Percentiles rank a stretch among this genome's conserved stretches.
These are phyloP conservation scores for Neopestalotiopsis rosae DNA, from an alignment of 2,329 filamentous ascomycete species.

Conservation along the genomic window DNA sequence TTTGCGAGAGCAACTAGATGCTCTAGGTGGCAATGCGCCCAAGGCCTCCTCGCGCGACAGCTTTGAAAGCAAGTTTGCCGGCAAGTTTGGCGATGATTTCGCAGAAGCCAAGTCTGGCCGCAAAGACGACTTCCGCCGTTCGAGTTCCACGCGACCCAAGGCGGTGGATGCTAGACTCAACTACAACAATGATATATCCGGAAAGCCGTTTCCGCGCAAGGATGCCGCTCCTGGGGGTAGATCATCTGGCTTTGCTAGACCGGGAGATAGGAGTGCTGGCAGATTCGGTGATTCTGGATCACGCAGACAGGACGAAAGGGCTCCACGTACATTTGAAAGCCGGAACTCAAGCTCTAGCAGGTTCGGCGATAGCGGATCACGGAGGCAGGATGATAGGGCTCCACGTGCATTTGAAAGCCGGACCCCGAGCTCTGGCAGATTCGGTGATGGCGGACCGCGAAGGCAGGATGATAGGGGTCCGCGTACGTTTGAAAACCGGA, in stretches of 20 bases:
- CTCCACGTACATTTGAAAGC: background rate
- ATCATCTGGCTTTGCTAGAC: background rate
- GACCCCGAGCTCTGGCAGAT: background rate
- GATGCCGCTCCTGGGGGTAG: background rate
- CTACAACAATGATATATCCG: background rate
- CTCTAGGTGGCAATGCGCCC: slow-evolving; percentile 8
- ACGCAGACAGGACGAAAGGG: background rate
- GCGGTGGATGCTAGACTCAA: background rate
- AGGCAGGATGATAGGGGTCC: background rate
- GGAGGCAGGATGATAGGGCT: background rate
- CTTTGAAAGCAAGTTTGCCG: slow-evolving; percentile 2
- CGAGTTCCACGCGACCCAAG: background rate
- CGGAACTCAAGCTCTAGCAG: background rate
- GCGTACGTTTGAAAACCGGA: background rate
- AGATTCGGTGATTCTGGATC: background rate
- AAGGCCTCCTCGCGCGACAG: slow-evolving; percentile 3
- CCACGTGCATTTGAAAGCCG: background rate
- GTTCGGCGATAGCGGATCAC: background rate
- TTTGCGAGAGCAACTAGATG: slow-evolving; percentile 39
- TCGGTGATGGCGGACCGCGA: background rate
- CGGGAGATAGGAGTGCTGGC: background rate
- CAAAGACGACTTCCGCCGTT: background rate
- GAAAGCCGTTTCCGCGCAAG: background rate
- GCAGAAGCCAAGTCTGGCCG: background rate
- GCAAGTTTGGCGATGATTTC: background rate